Evolutionary conservation across 352 stramenopile genomes (phyloP).

Genomic region (Plasmopara viticola): DNA sequence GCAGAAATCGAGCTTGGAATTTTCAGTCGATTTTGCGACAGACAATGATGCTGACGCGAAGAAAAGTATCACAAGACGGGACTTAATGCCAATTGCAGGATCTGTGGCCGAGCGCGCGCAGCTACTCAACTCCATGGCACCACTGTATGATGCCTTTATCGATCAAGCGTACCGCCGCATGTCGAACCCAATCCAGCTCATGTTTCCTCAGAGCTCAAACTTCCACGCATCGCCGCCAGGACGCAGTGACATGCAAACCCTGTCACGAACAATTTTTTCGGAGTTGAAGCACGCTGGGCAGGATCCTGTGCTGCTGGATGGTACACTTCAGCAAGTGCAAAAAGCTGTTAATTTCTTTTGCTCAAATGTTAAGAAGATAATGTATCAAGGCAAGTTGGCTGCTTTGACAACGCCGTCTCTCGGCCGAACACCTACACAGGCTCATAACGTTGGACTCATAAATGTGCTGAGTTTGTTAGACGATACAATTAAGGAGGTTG

Average conservation of each 20-base stretch:
- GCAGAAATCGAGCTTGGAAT: conserved; percentile 22
- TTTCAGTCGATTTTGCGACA: conserved; percentile 15
- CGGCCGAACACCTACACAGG: conserved; percentile 54
- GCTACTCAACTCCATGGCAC: conserved; percentile 62
- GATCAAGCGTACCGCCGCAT: conserved; percentile 56
- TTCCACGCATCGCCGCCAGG: conserved; percentile 79
- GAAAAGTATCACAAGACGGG: not conserved
- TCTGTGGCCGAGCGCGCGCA: conserved; percentile 45
- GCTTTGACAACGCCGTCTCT: conserved; percentile 40
- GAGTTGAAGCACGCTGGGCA: conserved; percentile 62
- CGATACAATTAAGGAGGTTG: conserved; percentile 53
- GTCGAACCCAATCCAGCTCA: conserved; percentile 76
- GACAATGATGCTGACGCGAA: conserved; percentile 2
- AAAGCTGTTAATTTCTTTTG: conserved; percentile 67
- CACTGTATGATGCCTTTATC: conserved; percentile 65
- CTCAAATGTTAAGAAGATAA: conserved; percentile 63
- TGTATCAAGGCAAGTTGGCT: conserved; percentile 53
- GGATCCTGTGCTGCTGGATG: conserved; percentile 52
- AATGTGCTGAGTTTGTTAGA: conserved; percentile 60
- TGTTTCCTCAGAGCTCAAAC: conserved; percentile 80
- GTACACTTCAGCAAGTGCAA: conserved; percentile 50
- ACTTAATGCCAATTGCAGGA: conserved; percentile 32
- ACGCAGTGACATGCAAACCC: conserved; percentile 76
- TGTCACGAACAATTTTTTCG: conserved; percentile 62
- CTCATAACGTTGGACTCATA: conserved; percentile 77